Evolutionary conservation across 352 stramenopile genomes (phyloP), one percentile per base, ranked within the genome.

Genomic region (Globisporangium nagaii): DNA sequence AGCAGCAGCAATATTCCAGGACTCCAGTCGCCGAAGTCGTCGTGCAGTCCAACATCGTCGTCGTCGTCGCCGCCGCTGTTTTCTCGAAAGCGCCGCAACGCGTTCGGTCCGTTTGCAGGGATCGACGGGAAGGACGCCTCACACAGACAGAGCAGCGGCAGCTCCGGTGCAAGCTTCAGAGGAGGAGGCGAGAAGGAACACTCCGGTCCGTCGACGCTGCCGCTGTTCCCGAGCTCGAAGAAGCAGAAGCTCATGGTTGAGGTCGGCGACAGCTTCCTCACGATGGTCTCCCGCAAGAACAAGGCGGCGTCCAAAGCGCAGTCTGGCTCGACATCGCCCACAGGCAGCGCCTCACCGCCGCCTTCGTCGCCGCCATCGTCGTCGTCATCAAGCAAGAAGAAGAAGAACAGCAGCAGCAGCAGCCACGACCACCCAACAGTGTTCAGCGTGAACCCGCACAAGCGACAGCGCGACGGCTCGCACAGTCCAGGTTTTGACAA

Each of bases 201-300:
- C 15, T 3, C 36, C 3, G 39, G 30, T 15, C 30, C 46, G 39
- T 51, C 46, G 40, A 58, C 39, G 11, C 9, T 53, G 47, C 64
- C 68, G 13, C 41, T 80, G 37, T 81, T 77, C 41, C 62, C 68
- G 25, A 81, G 55, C 47, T 41, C 68, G 4, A 84, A 84, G 58
- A 84, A 84, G 53, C 74, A 80, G 41, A 84, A 84, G 51, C 13
- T 76, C 8, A 70, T 66, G 41, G 53, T 69, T 6, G 62, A 79
- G 34, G 69, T 74, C 17, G 65, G 61, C 9, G 71, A 78, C 50
- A 58, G 54, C 7, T 73, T 70, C 30, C 40, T 80, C 4, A 36
- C 72, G 32, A 61, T 77, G 19, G 62, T 79, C 10, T 70, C 70
- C 4, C 55, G 68, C 12, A 80, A 84, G 47, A 61, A 15, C 25